Evolutionary conservation across 2,329 filamentous ascomycete genomes (phyloP), one percentile per base, ranked within the genome.

Genomic region (Chrysoporthe austroafricana): DNA sequence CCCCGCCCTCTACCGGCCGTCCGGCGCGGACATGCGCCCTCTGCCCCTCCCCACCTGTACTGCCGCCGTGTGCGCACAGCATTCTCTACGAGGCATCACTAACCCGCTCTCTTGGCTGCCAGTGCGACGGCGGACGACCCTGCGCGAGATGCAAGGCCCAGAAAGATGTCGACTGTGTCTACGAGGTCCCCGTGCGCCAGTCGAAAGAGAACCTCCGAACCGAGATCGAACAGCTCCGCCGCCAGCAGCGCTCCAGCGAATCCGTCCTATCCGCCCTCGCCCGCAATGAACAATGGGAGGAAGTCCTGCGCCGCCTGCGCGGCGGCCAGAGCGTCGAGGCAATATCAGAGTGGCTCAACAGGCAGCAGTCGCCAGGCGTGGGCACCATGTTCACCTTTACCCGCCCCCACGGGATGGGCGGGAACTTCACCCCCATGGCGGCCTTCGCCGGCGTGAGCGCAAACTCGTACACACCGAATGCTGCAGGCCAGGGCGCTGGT

Each of bases 181-280:
- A 90, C 77, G 86, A 90, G 71, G 74, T 88, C 8, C 88, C 87
- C 0, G 83, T 90, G 5, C 86, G 88, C 57, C 87, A 89, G 71
- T 89, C 87, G 13, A 90, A 90, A 70, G 87, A 89, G 69, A 83
- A 84, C 63, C 81, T 90, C 5, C 83, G 88, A 57, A 79, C 79
- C 73, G 87, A 90, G 72, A 87, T 90, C 69, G 88, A 90, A 64
- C 77, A 77, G 36, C 77, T 90, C 46, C 85, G 85, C 60, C 80
- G 80, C 18, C 83, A 84, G 54, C 84, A 88, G 73, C 83, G 81
- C 32, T 83, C 83, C 57, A 87, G 78, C 74, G 85, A 89, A 36
- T 81, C 82, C 42, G 82, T 90, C 61, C 78, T 90, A 39, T 78
- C 82, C 3, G 87, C 87, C 11, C 81, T 90, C 59, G 76, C 79